A percentile compares a stretch with the other conserved stretches of the same genome.
These are phyloP conservation scores for Pythium volutum DNA, from an alignment of 352 stramenopile genomes.

Conservation along the genomic window DNA sequence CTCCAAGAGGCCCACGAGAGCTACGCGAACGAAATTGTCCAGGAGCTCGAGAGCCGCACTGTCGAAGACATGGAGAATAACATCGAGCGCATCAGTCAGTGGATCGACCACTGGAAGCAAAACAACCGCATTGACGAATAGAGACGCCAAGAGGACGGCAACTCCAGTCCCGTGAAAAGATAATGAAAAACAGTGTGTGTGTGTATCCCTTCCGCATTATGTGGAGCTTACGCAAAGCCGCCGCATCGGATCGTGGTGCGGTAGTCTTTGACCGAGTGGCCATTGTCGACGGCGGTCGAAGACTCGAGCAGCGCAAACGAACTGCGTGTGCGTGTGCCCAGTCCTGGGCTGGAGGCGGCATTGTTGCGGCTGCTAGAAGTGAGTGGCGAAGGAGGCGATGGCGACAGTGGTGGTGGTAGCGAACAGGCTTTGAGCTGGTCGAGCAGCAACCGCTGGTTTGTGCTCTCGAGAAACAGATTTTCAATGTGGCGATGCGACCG, in stretches of 20 bases:
- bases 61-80: constrained; percentile 96
- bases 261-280: constrained; percentile 24
- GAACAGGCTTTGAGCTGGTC: constrained; percentile 53
- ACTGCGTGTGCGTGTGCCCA: neutral
- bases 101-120: constrained; percentile 91
- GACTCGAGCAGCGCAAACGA: constrained; percentile 10
- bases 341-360: neutral
- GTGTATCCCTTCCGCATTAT: too few species aligned
- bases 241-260: constrained; percentile 22
- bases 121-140: constrained; percentile 40
- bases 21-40: constrained; percentile 94
- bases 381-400: neutral
- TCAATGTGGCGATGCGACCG: constrained; percentile 31
- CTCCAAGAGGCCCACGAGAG: constrained; percentile 94
- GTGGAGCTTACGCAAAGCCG: constrained; percentile 21
- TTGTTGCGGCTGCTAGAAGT: neutral
- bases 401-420: constrained; percentile 2
- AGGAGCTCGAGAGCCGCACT: constrained; percentile 93
- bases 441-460: constrained; percentile 42
- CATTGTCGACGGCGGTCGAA: neutral
- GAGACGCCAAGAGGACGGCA: neutral
- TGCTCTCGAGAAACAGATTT: constrained; percentile 45
- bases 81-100: constrained; percentile 89
- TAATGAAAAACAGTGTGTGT: too few species aligned
- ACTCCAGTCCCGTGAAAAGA: neutral